Evolutionary conservation across 768 basidiomycete species (phyloP).

Genomic region (Hirschioporus abietinus): DNA sequence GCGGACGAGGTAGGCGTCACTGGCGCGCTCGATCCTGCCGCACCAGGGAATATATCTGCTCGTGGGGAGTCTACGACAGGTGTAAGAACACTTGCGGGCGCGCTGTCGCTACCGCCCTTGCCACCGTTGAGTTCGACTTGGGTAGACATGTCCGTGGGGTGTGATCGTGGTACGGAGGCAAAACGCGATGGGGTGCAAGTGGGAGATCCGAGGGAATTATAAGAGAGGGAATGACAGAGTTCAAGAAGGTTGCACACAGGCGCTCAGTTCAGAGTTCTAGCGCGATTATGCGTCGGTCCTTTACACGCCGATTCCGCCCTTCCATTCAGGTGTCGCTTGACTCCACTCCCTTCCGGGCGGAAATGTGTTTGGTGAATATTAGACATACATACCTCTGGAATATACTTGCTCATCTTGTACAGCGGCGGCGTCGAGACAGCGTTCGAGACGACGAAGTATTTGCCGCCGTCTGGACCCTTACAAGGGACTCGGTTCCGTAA

Average conservation of each 20-base stretch:
- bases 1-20: not conserved
- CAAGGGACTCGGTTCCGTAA: not conserved
- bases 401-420: not conserved
- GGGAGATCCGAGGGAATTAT: not conserved
- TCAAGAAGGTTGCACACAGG: not conserved
- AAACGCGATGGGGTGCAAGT: not conserved
- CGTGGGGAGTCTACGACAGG: not conserved
- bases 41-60: conserved; percentile 48
- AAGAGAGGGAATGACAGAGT: not conserved
- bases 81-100: conserved; percentile 46
- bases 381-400: not conserved
- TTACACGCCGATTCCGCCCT: not conserved
- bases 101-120: conserved; percentile 47
- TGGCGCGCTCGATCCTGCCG: not conserved
- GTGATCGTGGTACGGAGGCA: not conserved
- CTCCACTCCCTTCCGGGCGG: too few species aligned
- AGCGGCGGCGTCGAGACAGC: not conserved
- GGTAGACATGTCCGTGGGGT: not conserved
- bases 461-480: not conserved
- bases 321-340: not conserved
- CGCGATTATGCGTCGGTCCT: not conserved
- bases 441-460: not conserved
- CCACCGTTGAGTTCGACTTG: conserved; percentile 50
- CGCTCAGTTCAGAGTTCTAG: not conserved
- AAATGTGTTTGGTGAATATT: not conserved